Evolutionary conservation across 352 stramenopile species (phyloP).

Genomic region (Phytopythium sindhum): DNA sequence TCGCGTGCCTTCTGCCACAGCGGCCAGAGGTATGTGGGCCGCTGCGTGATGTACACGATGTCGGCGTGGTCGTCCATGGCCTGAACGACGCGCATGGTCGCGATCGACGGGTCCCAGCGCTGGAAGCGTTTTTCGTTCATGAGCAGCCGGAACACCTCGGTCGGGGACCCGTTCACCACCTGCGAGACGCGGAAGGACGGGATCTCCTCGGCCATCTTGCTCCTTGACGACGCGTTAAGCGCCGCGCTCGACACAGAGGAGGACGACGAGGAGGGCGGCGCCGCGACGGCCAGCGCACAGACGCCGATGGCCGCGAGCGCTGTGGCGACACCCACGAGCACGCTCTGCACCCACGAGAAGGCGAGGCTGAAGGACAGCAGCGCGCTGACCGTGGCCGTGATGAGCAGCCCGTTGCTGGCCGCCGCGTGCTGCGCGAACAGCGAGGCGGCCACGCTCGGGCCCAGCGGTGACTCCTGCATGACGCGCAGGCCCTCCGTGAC

Average conservation of each 20-base stretch:
- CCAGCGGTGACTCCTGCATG: constrained; percentile 85
- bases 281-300: constrained; percentile 54
- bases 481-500: constrained; percentile 78
- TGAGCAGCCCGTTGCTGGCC: constrained; percentile 73
- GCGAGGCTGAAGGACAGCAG: constrained; percentile 83
- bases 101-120: constrained; percentile 75
- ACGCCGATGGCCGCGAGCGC: constrained; percentile 61
- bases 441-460: constrained; percentile 73
- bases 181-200: constrained; percentile 81
- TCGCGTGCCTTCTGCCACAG: constrained; percentile 85
- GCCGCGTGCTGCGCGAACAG: constrained; percentile 78
- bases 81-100: constrained; percentile 81
- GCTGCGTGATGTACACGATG: constrained; percentile 85
- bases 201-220: constrained; percentile 68
- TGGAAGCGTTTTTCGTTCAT: constrained; percentile 86
- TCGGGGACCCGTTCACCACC: constrained; percentile 80
- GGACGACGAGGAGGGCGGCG: background rate
- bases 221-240: background rate
- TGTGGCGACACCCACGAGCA: constrained; percentile 74
- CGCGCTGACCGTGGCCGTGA: constrained; percentile 56
- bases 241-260: background rate
- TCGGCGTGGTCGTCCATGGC: constrained; percentile 87
- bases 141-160: constrained; percentile 77
- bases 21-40: constrained; percentile 82
- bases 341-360: constrained; percentile 83